These are phyloP conservation scores for Tetragonia tetragonoides DNA, from an alignment of 148 eudicot genomes.

Conservation along the genomic window DNA sequence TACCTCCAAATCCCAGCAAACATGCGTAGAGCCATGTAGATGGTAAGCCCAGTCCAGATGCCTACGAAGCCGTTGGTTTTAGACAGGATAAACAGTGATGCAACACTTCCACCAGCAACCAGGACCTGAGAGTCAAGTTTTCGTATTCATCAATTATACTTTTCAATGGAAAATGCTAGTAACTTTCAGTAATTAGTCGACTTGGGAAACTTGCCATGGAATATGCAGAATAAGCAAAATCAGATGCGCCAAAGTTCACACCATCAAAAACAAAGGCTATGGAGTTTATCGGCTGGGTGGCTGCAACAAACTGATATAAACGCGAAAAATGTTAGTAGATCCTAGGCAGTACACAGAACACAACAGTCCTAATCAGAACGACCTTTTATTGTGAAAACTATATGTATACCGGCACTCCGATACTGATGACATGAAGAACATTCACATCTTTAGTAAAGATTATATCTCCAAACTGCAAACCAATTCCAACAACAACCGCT, in stretches of 20 bases:
- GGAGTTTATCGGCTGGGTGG: constrained; percentile 76
- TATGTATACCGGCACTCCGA: constrained; percentile 80
- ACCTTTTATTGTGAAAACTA: neutral
- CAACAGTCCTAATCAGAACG: neutral
- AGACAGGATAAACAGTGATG: constrained; percentile 55
- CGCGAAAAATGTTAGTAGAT: neutral
- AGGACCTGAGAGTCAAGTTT: constrained; percentile 42
- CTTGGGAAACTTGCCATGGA: constrained; percentile 61
- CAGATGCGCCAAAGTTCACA: constrained; percentile 81
- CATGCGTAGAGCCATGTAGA: constrained; percentile 79
- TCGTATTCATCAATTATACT: too few species aligned
- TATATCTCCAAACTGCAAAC: constrained; percentile 70
- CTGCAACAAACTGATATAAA: constrained; percentile 61
- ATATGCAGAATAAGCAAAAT: constrained; percentile 77
- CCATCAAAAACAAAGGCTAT: constrained; percentile 85
- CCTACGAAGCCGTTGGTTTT: constrained; percentile 71
- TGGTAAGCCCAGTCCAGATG: constrained; percentile 85
- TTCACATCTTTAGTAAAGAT: constrained; percentile 65
- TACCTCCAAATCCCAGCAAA: constrained; percentile 94
- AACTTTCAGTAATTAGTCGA: neutral
- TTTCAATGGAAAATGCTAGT: too few species aligned
- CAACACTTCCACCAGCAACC: constrained; percentile 66
- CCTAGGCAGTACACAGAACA: too few species aligned
- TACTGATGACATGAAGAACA: constrained; percentile 55
- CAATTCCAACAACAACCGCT: constrained; percentile 71